Evolutionary conservation across 805 yeast species (phyloP).

Genomic region (Myxozyma monticola): DNA sequence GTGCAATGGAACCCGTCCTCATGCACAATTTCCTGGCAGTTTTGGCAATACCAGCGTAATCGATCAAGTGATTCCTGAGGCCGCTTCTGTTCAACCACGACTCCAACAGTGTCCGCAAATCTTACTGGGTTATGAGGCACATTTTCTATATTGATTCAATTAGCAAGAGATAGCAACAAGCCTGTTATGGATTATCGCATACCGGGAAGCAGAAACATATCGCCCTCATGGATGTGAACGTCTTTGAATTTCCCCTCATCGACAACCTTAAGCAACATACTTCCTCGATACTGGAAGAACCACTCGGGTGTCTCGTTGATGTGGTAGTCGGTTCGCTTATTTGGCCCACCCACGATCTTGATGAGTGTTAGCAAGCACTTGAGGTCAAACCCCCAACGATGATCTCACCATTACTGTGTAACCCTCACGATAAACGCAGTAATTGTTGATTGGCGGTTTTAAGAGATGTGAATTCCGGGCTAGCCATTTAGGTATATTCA

Average conservation of each 20-base stretch:
- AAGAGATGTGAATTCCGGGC: slow-evolving; percentile 70
- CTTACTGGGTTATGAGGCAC: slow-evolving; percentile 89
- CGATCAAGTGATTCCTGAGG: slow-evolving; percentile 70
- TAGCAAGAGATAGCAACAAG: neutral
- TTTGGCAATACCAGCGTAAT: slow-evolving; percentile 83
- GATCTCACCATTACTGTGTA: slow-evolving; percentile 75
- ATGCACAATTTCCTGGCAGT: slow-evolving; percentile 63
- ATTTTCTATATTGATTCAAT: slow-evolving; percentile 45
- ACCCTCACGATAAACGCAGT: slow-evolving; percentile 86
- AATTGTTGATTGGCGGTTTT: slow-evolving; percentile 91
- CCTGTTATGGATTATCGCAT: slow-evolving; percentile 8
- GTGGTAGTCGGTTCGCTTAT: slow-evolving; percentile 90
- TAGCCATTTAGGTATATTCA: slow-evolving; percentile 79
- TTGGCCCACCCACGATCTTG: slow-evolving; percentile 88
- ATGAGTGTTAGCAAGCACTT: neutral
- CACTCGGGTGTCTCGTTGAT: slow-evolving; percentile 93
- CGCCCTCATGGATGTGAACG: slow-evolving; percentile 76
- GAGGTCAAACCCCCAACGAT: neutral
- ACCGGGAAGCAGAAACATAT: slow-evolving; percentile 77
- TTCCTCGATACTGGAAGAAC: slow-evolving; percentile 84
- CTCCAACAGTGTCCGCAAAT: slow-evolving; percentile 79
- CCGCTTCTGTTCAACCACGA: slow-evolving; percentile 90
- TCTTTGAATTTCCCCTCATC: slow-evolving; percentile 76
- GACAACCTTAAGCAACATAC: slow-evolving; percentile 79
- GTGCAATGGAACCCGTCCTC: slow-evolving; percentile 70